Percentiles rank a stretch among this genome's conserved stretches.
Evolutionary conservation across 257 asterid species (phyloP).

Genomic region (Ehretia macrophylla): DNA sequence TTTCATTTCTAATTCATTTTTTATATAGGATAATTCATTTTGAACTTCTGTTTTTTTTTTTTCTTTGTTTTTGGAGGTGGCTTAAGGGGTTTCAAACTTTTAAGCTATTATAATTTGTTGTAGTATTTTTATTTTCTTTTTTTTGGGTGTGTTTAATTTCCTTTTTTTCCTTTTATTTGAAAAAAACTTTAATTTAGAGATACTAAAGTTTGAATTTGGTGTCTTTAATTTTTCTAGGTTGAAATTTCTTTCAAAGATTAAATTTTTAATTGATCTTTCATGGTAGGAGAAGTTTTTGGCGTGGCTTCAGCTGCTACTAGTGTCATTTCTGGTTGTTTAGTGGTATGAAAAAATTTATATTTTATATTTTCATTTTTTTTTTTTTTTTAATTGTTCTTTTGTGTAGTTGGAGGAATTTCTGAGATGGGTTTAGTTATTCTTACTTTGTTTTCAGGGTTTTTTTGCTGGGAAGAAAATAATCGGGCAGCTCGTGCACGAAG

Average conservation of each 20-base stretch:
- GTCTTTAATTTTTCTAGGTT: background rate
- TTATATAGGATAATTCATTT: background rate
- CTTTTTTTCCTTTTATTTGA: too few relatives aligned
- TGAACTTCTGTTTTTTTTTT: too few relatives aligned
- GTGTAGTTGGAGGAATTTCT: slow-evolving; percentile 6
- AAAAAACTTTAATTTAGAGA: too few relatives aligned
- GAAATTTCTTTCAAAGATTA: background rate
- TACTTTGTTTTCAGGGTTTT: background rate
- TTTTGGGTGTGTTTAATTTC: too few relatives aligned
- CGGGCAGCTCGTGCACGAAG: too few relatives aligned
- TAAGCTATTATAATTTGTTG: too few relatives aligned
- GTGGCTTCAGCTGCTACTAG: background rate
- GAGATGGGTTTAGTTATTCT: background rate
- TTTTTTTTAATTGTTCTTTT: background rate
- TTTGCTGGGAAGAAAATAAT: background rate
- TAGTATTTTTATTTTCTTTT: too few relatives aligned
- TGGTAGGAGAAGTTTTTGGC: background rate
- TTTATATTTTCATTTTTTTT: background rate
- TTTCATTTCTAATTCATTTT: background rate
- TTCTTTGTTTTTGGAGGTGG: too few relatives aligned
- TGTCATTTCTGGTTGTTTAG: background rate
- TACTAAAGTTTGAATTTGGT: too few relatives aligned
- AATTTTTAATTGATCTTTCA: background rate
- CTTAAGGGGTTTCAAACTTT: too few relatives aligned
- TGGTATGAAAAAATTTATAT: background rate